Evolutionary conservation across 208 protist species (phyloP), one percentile per base, ranked within the genome.

Genomic region (Leishmania amazonensis): DNA sequence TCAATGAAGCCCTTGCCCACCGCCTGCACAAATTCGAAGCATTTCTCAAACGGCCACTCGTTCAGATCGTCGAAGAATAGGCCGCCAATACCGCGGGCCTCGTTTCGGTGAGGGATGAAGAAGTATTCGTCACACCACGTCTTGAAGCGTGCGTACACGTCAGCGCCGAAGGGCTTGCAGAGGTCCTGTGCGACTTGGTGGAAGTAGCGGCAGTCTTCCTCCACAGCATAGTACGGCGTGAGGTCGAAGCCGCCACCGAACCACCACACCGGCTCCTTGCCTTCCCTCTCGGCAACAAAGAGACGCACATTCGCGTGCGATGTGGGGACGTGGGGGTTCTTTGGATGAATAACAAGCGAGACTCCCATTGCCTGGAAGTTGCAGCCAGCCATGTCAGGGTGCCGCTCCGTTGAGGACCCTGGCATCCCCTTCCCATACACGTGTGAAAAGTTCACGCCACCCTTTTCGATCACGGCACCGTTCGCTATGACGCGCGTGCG

Each of bases 231-330:
- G 78, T 89, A 93, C n/a, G 96, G 96, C 5, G 96, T 98, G 40
- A 98, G 84, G 76, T 98, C 92, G 13, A 94, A 94, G 73, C 96
- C 96, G 49, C 96, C 96, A 47, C 96, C 96, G 75, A 98, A 98
- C 96, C 96, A 98, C 94, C 94, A 98, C 60, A 81, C 85, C 38
- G 84, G 85, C 58, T 86, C 84, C 57, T 80, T 75, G 35, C 73
- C 86, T 11, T 87, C 79, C 76, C 79, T 86, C 79, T 84, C 88
- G 1, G 88, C 87, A 71, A 96, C 87, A 84, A 98, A 98, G 71
- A 94, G 93, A 45, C 96, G 88, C 47, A 96, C 92, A 79, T 98
- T 98, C 70, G 92, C 83, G 81, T 98, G 96, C 35, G 96, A 88
- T 8, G 96, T 98, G 15, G 96, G 96, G 11, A 91, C 85, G 57